phyloP scores from a whole-genome alignment of 2,329 filamentous ascomycete species.

The Colletotrichum filicis region DNA sequence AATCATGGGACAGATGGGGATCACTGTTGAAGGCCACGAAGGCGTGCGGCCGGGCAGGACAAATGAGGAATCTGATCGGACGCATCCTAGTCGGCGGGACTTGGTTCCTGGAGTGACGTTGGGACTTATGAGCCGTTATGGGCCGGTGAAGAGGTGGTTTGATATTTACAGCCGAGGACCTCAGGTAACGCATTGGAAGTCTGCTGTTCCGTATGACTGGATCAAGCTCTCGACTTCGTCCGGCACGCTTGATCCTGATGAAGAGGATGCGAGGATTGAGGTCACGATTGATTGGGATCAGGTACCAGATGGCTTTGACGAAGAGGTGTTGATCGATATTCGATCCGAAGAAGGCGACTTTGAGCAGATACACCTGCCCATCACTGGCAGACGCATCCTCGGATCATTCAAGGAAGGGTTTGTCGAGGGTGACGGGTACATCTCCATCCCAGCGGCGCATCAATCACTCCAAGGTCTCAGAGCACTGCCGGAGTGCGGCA shows the following conservation, averaged over 20 bases:
- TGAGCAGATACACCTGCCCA: constrained; percentile 47
- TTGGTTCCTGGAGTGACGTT: constrained; percentile 45
- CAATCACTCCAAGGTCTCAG: constrained; percentile 37
- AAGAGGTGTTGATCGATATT: constrained; percentile 52
- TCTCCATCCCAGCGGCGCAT: constrained; percentile 46
- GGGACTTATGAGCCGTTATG: constrained; percentile 45
- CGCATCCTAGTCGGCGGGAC: constrained; percentile 50
- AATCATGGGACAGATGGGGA: constrained; percentile 53
- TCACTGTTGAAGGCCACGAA: constrained; percentile 46
- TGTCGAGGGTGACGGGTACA: constrained; percentile 46
- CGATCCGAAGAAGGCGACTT: constrained; percentile 48
- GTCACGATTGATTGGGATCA: constrained; percentile 47
- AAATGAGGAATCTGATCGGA: constrained; percentile 65
- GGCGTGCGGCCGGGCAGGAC: constrained; percentile 49
- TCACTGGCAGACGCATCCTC: constrained; percentile 41
- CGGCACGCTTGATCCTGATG: constrained; percentile 44
- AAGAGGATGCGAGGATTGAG: constrained; percentile 44
- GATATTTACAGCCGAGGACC: constrained; percentile 49
- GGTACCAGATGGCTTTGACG: constrained; percentile 51
- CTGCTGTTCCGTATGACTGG: constrained; percentile 46
- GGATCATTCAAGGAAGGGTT: constrained; percentile 46
- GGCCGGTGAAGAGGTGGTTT: constrained; percentile 45
- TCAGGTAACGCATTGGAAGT: constrained; percentile 43
- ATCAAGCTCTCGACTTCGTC: constrained; percentile 42
- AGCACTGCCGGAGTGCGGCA: constrained; percentile 45